Percentiles rank a stretch among this genome's conserved stretches.
Conservation (phyloP, 768 basidiomycete species). For the Mycena venus region DNA sequence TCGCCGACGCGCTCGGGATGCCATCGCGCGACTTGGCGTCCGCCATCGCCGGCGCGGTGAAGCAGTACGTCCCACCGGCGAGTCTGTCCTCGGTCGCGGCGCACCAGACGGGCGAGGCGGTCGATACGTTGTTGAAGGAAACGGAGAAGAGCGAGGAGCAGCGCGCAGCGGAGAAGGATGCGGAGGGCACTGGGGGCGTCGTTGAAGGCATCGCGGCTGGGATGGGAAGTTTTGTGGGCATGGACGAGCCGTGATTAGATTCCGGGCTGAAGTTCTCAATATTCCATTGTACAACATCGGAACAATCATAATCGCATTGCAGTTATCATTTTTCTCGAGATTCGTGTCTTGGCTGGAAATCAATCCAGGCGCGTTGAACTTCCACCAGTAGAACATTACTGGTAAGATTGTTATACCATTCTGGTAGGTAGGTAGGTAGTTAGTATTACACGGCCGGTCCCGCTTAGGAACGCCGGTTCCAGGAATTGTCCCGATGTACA, state of each 20-base stretch:
- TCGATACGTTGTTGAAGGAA: slow-evolving; percentile 53
- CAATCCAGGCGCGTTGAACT: too few relatives aligned
- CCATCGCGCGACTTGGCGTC: slow-evolving; percentile 70
- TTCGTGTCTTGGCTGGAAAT: too few relatives aligned
- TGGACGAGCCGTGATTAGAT: slow-evolving; percentile 62
- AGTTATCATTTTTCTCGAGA: too few relatives aligned
- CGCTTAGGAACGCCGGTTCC: too few relatives aligned
- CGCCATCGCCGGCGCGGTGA: slow-evolving; percentile 73
- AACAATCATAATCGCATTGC: neutral
- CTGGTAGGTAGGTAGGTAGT: too few relatives aligned
- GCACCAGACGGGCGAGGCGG: slow-evolving; percentile 59
- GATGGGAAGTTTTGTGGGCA: slow-evolving; percentile 58
- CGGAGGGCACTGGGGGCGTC: slow-evolving; percentile 40
- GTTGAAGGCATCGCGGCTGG: slow-evolving; percentile 48
- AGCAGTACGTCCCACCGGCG: slow-evolving; percentile 70
- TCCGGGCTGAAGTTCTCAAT: neutral
- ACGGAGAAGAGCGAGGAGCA: slow-evolving; percentile 31
- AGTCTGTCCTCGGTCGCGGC: slow-evolving; percentile 69
- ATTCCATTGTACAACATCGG: neutral
- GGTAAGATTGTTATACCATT: too few relatives aligned
- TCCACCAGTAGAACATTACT: too few relatives aligned
- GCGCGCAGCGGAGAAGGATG: slow-evolving; percentile 14
- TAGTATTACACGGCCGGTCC: too few relatives aligned
- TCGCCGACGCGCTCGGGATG: slow-evolving; percentile 75
- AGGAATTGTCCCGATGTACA: too few relatives aligned